Base-by-base conservation (phyloP, 2,329 filamentous ascomycete genomes). In the Aureobasidium sp. region DNA sequence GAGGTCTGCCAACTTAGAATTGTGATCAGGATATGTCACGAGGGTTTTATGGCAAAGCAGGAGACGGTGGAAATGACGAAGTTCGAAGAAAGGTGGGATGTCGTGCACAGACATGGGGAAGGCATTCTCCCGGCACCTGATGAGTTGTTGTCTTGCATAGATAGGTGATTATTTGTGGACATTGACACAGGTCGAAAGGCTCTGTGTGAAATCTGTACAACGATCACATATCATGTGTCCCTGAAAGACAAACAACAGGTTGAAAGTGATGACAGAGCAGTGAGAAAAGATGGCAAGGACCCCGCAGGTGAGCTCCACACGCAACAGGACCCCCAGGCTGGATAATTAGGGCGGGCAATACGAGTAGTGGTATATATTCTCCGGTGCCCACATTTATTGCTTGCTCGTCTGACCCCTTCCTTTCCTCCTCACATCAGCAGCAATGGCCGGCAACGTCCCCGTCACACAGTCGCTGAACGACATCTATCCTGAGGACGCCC, bases 401-500 rank as follows among this genome's bases (percentile, higher is more conserved):
- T 25, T 48, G 41, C 54, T 48, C 34, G 41, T 48, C 42, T 30
- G 42, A 58, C 30, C 30, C 16, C 16, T 21, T 16, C 27, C 21
- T 34, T 32, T 34, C 25, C 55, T 21, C 34, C 34, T 37, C 34
- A 37, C 34, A 9, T 6, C 15, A 30, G 45, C 41, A 53, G 41
- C 29, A 48, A 71, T 70, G 69, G 73, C 53, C 13, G 54, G 45
- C 29, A 53, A 75, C 21, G 91, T 96, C 58, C 92, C 92, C 63
- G 84, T 88, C 66, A 88, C 89, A 62, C 83, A 81, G 67, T 86
- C 88, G 32, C 80, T 97, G 68, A 79, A 84, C 67, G 88, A 93
- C 72, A 90, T 97, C 71, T 97, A 97, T 77, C 88, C 90, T 25
- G 77, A 84, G 36, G 85, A 91, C 72, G 86, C 88, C 50, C 76